Evolutionary conservation across 371 early-diverging fungal species (phyloP).

Genomic region (Actinomortierella ambigua): DNA sequence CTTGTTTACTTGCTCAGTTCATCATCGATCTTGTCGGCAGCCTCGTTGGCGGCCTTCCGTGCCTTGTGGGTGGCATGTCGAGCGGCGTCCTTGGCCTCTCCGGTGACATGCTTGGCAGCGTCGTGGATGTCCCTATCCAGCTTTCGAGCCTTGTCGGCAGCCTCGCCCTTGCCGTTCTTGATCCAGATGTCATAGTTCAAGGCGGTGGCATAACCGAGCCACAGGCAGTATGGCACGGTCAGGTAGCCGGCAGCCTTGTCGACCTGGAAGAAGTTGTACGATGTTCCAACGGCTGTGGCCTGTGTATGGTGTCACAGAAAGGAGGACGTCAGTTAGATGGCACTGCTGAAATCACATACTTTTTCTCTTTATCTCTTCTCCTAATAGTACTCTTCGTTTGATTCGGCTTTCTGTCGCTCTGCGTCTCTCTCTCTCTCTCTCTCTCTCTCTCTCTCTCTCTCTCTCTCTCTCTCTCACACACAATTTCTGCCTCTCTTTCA

Average conservation of each 20-base stretch:
- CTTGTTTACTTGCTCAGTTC: background rate
- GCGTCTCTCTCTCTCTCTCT: no score
- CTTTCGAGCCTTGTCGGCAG: constrained; percentile 33
- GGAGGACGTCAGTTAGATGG: no score
- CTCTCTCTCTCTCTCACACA: background rate
- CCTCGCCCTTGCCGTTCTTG: constrained; percentile 27
- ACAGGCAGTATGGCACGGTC: constrained; percentile 36
- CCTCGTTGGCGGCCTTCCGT: constrained; percentile 15
- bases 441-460: background rate
- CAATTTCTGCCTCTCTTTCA: no score
- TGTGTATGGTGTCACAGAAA: background rate
- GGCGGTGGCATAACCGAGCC: constrained; percentile 42
- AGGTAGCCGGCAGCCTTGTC: constrained; percentile 33
- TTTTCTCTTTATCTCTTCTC: no score
- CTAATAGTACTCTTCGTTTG: no score
- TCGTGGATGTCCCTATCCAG: constrained; percentile 28
- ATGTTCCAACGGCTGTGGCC: constrained; percentile 19
- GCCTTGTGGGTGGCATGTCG: constrained; percentile 11
- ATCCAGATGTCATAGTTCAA: constrained; percentile 42
- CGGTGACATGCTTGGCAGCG: constrained; percentile 13
- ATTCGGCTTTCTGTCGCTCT: no score
- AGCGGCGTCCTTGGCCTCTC: constrained; percentile 7
- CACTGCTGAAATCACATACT: no score
- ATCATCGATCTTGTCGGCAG: background rate
- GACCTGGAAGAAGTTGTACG: constrained; percentile 39